phyloP scores from a whole-genome alignment of 2,329 filamentous ascomycete genomes.

The Alternaria triticimaculans region DNA sequence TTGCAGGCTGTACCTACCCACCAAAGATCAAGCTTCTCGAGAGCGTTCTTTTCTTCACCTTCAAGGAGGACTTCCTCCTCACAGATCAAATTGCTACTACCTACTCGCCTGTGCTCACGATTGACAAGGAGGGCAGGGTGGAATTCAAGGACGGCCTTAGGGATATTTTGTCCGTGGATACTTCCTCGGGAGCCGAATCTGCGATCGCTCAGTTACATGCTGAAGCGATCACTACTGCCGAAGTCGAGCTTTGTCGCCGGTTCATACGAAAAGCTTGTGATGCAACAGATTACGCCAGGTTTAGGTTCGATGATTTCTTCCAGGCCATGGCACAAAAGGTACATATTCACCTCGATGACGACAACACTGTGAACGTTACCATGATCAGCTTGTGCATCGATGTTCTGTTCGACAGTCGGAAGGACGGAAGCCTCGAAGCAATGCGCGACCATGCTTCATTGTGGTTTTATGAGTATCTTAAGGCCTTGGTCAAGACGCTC shows the following conservation, averaged over 20 bases:
- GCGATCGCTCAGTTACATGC: background rate
- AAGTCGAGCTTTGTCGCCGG: background rate
- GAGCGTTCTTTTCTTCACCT: slow-evolving; percentile 14
- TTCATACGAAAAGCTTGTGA: background rate
- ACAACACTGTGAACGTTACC: background rate
- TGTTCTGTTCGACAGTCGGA: background rate
- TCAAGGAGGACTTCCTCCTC: slow-evolving; percentile 7
- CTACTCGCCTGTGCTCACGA: slow-evolving; percentile 9
- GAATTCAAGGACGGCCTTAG: slow-evolving; percentile 1
- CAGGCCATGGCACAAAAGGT: slow-evolving; percentile 12
- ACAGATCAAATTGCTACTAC: slow-evolving; percentile 8
- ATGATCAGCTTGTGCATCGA: background rate
- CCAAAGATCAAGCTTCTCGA: slow-evolving; percentile 11
- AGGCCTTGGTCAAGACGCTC: background rate
- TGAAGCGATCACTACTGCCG: background rate
- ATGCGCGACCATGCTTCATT: background rate
- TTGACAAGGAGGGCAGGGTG: slow-evolving; percentile 3
- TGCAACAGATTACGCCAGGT: slow-evolving; percentile 8
- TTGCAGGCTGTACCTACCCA: slow-evolving; percentile 7
- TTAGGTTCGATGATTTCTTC: slow-evolving; percentile 19
- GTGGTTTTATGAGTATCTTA: background rate
- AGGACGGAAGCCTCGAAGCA: background rate
- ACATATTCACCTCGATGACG: slow-evolving; percentile 5
- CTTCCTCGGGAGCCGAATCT: background rate
- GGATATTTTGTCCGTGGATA: background rate